Conservation (phyloP, 208 protist genomes). For the Trypanosoma caninum region DNA sequence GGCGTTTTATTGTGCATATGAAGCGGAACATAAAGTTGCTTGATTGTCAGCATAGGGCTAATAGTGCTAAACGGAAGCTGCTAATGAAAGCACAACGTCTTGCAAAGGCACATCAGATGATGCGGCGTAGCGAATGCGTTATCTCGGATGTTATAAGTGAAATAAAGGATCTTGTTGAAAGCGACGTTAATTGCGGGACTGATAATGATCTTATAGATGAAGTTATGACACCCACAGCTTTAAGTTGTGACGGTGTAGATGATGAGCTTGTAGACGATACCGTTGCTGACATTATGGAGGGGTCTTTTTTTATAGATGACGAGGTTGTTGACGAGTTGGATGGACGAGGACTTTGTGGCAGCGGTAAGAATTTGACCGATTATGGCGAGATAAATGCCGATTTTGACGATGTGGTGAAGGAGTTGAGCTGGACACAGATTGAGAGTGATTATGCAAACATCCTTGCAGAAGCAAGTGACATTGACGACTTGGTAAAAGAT, state of each 20-base stretch:
- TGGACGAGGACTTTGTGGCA: background rate
- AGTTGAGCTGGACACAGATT: slow-evolving; percentile 16
- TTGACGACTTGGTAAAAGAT: slow-evolving; percentile 20
- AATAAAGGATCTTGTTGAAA: slow-evolving; percentile 27
- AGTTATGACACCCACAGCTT: slow-evolving; percentile 2
- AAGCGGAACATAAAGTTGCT: slow-evolving; percentile 41
- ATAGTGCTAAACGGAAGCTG: slow-evolving; percentile 27
- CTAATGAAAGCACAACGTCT: slow-evolving; percentile 53
- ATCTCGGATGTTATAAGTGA: slow-evolving; percentile 49
- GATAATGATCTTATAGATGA: slow-evolving; percentile 18
- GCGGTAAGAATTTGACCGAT: background rate
- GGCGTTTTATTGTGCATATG: slow-evolving; percentile 52
- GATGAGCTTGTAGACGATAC: slow-evolving; percentile 11
- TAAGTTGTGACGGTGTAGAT: background rate
- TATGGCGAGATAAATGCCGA: slow-evolving; percentile 1
- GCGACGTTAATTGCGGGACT: background rate
- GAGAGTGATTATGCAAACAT: slow-evolving; percentile 34
- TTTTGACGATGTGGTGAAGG: slow-evolving; percentile 15
- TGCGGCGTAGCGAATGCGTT: slow-evolving; percentile 6
- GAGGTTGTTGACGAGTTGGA: slow-evolving; percentile 21
- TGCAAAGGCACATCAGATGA: slow-evolving; percentile 26
- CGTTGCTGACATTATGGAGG: background rate
- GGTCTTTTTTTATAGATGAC: slow-evolving; percentile 9
- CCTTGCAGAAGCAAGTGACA: slow-evolving; percentile 20
- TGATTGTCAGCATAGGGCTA: slow-evolving; percentile 45